Evolutionary conservation across 371 early-diverging fungal species (phyloP).

Genomic region (Smittium culicis): DNA sequence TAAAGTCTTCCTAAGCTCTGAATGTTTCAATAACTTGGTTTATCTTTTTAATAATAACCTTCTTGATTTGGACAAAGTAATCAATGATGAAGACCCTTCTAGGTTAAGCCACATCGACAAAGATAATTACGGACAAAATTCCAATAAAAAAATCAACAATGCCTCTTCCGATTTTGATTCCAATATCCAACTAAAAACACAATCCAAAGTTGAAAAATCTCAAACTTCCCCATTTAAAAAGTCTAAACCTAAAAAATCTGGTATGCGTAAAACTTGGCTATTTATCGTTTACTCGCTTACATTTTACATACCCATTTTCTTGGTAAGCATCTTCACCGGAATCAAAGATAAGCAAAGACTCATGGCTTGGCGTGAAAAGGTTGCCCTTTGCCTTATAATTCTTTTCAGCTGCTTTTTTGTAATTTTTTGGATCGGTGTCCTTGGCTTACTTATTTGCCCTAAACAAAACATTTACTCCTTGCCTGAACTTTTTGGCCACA

Average conservation of each 20-base stretch:
- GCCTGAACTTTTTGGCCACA: conserved; percentile 38
- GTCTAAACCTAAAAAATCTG: not conserved
- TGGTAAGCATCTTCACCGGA: conserved; percentile 44
- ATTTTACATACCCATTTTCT: conserved; percentile 69
- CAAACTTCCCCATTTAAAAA: conserved; percentile 47
- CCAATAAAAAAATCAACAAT: not conserved
- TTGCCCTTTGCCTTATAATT: conserved; percentile 80
- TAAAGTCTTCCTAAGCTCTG: conserved; percentile 55
- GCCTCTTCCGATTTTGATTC: not conserved
- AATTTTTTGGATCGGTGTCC: conserved; percentile 78
- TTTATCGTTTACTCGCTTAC: conserved; percentile 66
- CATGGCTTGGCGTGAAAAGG: conserved; percentile 93
- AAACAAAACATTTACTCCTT: conserved; percentile 51
- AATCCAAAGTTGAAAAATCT: not conserved
- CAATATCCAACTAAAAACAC: not conserved
- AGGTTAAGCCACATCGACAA: not conserved
- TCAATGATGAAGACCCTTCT: conserved; percentile 17
- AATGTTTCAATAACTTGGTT: conserved; percentile 50
- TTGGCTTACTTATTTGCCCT: conserved; percentile 83
- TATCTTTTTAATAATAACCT: conserved; percentile 28
- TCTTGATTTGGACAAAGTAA: conserved; percentile 10
- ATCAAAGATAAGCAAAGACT: conserved; percentile 71
- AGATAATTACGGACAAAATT: not conserved
- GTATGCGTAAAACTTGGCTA: conserved; percentile 50
- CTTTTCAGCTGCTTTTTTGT: conserved; percentile 59